Base-by-base conservation (phyloP, 176 grass and related monocot species). In the Raddia distichophylla region DNA sequence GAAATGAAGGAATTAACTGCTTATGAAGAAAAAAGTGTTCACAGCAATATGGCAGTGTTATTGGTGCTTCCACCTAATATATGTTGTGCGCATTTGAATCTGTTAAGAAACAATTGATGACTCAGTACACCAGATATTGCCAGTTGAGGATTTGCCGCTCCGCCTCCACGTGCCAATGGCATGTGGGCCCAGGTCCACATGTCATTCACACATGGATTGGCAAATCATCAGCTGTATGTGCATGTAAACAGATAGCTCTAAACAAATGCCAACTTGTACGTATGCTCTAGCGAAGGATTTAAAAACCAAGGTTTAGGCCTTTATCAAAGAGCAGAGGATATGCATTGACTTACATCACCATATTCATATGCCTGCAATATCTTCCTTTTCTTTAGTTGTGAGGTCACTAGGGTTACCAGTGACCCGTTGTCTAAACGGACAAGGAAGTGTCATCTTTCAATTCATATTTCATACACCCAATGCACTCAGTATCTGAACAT, bases 371-470 rank as follows among this genome's bases (percentile, higher is more conserved):
- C 33, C 35, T 46, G 6, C 27, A 53, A 52, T 16, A 18, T 55
- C 73, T 71, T 82, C 42, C 65, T 89, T 78, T 85, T 16, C 10
- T 80, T 75, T 85, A 80, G 61, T 80, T 84, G 82, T 16, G 49
- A 81, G 64, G 82, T 84, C 76, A 35, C 77, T 75, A 76, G 53
- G 75, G 8, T 69, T 63, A 69, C 46, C 54, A 69, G 55, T 76
- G 76, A 85, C 18, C 54, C 40, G 54, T 80, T 63, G 73, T 78
- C 83, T 51, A 73, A 53, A 78, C 22, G 59, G 84, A 90, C 68
- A 90, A 83, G 72, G 57, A 90, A 82, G 60, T 83, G 68, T 57
- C 52, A 86, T 90, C 79, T 83, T 74, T 82, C 68, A 56, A 37
- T 64, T 84, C 82, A 71, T 77, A 81, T 86, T 74, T 51, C 74